phyloP scores from a whole-genome alignment of 2,329 filamentous ascomycete genomes.

The Hypoxylon sp. region DNA sequence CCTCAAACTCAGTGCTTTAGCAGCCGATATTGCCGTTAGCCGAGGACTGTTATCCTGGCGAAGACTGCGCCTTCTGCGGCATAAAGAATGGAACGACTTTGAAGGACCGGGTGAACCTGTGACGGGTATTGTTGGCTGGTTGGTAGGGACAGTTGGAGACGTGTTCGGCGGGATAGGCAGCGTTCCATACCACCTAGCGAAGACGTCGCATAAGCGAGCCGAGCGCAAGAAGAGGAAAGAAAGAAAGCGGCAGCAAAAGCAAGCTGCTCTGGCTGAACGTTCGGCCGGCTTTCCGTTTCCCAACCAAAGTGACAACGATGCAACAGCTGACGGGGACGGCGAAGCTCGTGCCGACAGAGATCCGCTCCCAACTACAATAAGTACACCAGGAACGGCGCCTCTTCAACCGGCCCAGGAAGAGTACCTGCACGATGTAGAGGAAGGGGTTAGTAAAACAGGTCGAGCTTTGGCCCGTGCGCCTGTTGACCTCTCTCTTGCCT shows the following conservation, averaged over 20 bases:
- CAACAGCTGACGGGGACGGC: constrained; percentile 1
- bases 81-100: constrained; percentile 80
- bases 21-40: constrained; percentile 70
- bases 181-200: constrained; percentile 68
- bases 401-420: constrained; percentile 49
- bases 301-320: constrained; percentile 6
- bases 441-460: constrained; percentile 59
- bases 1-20: constrained; percentile 67
- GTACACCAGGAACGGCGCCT: constrained; percentile 41
- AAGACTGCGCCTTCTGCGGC: constrained; percentile 68
- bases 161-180: constrained; percentile 69
- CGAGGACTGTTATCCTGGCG: constrained; percentile 69
- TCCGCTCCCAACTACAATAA: constrained; percentile 35
- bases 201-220: constrained; percentile 62
- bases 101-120: constrained; percentile 78
- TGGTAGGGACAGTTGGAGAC: constrained; percentile 65
- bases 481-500: constrained; percentile 65
- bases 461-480: constrained; percentile 63
- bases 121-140: constrained; percentile 68
- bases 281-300: constrained; percentile 36
- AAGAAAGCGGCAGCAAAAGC: constrained; percentile 40
- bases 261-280: constrained; percentile 29
- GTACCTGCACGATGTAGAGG: constrained; percentile 59
- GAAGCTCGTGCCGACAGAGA: constrained; percentile 2
- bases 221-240: constrained; percentile 58